Evolutionary conservation across 2,329 filamentous ascomycete genomes (phyloP).

Genomic region (Colletotrichum lentis): DNA sequence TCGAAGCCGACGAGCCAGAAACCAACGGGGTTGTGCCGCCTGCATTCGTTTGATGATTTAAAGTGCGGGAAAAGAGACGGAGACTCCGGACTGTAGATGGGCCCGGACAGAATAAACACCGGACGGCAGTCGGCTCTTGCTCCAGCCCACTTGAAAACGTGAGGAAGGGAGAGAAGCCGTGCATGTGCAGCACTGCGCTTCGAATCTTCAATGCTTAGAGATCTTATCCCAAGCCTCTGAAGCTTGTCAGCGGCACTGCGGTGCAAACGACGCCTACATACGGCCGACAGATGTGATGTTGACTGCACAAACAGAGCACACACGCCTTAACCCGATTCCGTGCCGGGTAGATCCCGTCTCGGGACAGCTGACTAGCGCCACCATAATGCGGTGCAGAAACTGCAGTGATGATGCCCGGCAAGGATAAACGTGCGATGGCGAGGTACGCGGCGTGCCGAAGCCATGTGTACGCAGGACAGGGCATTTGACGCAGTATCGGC

Average conservation of each 20-base stretch:
- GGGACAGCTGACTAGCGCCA: constrained; percentile 13
- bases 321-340: neutral
- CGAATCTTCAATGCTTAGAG: too few relatives aligned
- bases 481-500: neutral
- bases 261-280: neutral
- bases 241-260: neutral
- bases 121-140: neutral
- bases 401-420: constrained; percentile 1
- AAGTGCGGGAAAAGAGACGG: too few relatives aligned
- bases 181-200: neutral
- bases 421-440: neutral
- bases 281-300: neutral
- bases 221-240: neutral
- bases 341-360: constrained; percentile 32
- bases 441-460: neutral
- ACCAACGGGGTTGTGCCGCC: neutral
- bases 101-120: neutral
- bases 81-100: neutral
- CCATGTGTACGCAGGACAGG: neutral
- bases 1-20: neutral
- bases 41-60: neutral
- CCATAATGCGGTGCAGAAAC: constrained; percentile 11
- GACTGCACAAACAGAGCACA: neutral
- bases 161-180: neutral
- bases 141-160: neutral